Conservation (phyloP, 2,329 filamentous ascomycete genomes). For the Daldinia eschscholtzii region DNA sequence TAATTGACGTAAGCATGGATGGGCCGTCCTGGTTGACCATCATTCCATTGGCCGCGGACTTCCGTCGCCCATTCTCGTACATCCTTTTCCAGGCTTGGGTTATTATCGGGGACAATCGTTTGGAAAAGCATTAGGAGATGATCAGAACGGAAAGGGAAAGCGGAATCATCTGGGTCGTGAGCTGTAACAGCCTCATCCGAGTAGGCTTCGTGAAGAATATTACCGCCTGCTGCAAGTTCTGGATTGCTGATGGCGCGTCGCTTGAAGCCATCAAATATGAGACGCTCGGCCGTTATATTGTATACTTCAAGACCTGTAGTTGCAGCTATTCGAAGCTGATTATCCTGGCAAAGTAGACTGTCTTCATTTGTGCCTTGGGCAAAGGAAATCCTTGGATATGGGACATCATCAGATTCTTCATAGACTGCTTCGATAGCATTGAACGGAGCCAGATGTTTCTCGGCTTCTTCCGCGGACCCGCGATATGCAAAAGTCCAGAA, state of each 20-base stretch:
- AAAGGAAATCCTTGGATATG: not conserved
- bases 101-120: not conserved
- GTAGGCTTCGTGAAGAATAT: slow-evolving; percentile 4
- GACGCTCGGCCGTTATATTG: not conserved
- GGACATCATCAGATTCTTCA: slow-evolving; percentile 2
- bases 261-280: slow-evolving; percentile 6
- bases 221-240: not conserved
- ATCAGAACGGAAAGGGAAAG: not conserved
- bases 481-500: slow-evolving; percentile 45
- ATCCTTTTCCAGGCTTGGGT: not conserved
- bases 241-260: not conserved
- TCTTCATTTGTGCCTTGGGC: not conserved
- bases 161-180: not conserved
- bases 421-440: slow-evolving; percentile 38
- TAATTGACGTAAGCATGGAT: slow-evolving; percentile 47
- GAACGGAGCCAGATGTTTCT: slow-evolving; percentile 42
- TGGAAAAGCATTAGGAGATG: slow-evolving; percentile 6
- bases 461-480: slow-evolving; percentile 43
- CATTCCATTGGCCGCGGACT: slow-evolving; percentile 36
- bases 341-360: not conserved
- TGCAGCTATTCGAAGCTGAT: not conserved
- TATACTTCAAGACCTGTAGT: slow-evolving; percentile 1
- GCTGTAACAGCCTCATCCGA: not conserved
- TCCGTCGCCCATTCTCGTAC: slow-evolving; percentile 31
- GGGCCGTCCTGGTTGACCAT: slow-evolving; percentile 34